Evolutionary conservation across 148 eudicot genomes (phyloP), one percentile per base, ranked within the genome.

Genomic region (Spergularia marina): DNA sequence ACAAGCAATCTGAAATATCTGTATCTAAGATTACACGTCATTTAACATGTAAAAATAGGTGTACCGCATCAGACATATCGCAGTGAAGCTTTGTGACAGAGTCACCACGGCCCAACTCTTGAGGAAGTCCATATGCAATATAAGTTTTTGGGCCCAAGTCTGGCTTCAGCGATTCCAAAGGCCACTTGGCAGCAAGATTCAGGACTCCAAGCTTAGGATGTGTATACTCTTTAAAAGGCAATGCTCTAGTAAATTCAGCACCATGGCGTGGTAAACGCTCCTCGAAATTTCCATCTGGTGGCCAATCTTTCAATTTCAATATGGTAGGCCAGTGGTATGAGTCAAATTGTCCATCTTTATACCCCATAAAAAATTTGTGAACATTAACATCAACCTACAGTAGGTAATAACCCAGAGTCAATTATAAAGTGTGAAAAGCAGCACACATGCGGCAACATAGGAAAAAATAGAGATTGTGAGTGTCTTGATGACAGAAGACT

Each of bases 131-230:
- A 80, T 88, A 88, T 12, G 92, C 92, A 57, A 90, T 90, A 68
- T 89, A 90, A 47, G 96, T 89, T 77, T 90, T 90, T 44, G 92
- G 92, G 64, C 96, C 96, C 78, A 90, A 74, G 76, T 90, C 96
- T 10, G 92, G 62, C 62, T 58, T 58, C 25, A 58, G 12, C 12
- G 2, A 18, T 6, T 58, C 1, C 0, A 14, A 11, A 6, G 90
- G 90, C 82, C 84, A 78, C 67, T 77, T 81, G 14, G 92, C 53
- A 53, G 92, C 89, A 69, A 89, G 51, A 72, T 90, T 87, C 7
- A 88, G 79, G 57, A 83, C 52, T 40, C 96, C 96, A 36, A 77
- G 40, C 34, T 18, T 59, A 11, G 89, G 96, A 78, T 90, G 90
- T 34, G 92, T 91, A 51, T 91, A 91, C 77, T 89, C 87, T 69